Evolutionary conservation across 169 alveolate genomes (phyloP).

Genomic region (Eimeria brunetti): DNA sequence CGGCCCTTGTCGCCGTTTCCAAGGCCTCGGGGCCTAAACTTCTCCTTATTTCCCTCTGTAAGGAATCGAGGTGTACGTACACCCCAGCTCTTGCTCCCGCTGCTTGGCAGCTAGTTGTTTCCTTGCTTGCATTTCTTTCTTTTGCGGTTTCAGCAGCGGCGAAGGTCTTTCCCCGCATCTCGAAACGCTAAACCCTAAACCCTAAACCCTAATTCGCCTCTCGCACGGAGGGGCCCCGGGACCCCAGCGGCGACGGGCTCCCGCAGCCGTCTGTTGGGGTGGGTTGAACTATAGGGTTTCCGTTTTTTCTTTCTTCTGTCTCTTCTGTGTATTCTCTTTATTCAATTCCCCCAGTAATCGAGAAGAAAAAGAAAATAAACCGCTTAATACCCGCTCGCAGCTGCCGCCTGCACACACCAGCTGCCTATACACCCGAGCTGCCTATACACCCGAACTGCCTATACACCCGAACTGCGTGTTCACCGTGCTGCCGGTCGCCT

Average conservation of each 20-base stretch:
- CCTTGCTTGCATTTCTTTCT: background rate
- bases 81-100: background rate
- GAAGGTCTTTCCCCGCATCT: background rate
- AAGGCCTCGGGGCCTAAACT: background rate
- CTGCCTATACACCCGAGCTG: background rate
- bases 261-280: background rate
- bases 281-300: background rate
- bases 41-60: background rate
- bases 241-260: background rate
- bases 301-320: background rate
- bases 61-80: constrained; percentile 33
- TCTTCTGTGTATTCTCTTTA: no score
- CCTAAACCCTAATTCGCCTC: background rate
- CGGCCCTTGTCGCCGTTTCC: background rate
- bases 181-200: constrained; percentile 20
- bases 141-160: background rate
- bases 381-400: no score
- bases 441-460: background rate
- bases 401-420: no score
- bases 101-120: background rate
- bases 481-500: no score
- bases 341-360: no score
- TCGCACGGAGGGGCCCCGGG: background rate
- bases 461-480: background rate
- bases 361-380: background rate